phyloP scores from a whole-genome alignment of 257 asterid genomes.

The Haberlea rhodopensis region DNA sequence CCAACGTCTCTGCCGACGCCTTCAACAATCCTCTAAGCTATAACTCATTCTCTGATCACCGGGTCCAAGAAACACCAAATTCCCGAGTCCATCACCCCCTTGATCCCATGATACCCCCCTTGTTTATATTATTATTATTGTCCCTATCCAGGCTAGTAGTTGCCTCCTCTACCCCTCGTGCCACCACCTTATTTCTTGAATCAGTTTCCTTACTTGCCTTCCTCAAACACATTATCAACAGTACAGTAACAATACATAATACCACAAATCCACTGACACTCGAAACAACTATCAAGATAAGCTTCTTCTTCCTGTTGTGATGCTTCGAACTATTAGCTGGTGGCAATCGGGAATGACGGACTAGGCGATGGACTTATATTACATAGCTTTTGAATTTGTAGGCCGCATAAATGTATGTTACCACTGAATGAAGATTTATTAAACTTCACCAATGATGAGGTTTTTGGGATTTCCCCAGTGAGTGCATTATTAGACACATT shows the following conservation, averaged over 20 bases:
- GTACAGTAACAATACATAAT: conserved; percentile 25
- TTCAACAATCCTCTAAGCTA: conserved; percentile 78
- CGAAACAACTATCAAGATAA: conserved; percentile 42
- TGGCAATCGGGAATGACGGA: conserved; percentile 44
- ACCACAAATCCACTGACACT: conserved; percentile 44
- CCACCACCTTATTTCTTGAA: conserved; percentile 32
- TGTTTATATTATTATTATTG: conserved; percentile 40
- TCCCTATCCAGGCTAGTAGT: conserved; percentile 37
- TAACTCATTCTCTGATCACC: conserved; percentile 81
- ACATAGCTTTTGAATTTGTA: conserved; percentile 39
- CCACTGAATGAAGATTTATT: conserved; percentile 55
- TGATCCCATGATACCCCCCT: conserved; percentile 76
- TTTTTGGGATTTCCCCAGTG: conserved; percentile 61
- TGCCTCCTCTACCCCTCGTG: conserved; percentile 37
- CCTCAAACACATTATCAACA: conserved; percentile 35
- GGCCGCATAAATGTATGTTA: conserved; percentile 62
- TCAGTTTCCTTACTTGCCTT: conserved; percentile 29
- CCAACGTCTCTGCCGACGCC: conserved; percentile 95
- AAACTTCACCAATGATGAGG: conserved; percentile 45
- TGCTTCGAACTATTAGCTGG: conserved; percentile 25
- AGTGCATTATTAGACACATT: conserved; percentile 70
- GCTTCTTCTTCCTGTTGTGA: conserved; percentile 33
- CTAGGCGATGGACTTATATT: conserved; percentile 40
- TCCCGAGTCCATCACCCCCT: conserved; percentile 79
- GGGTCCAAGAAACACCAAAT: conserved; percentile 80